These are phyloP conservation scores for Chaetomiaceae sp. DNA, from an alignment of 2,329 filamentous ascomycete species.

Conservation along the genomic window DNA sequence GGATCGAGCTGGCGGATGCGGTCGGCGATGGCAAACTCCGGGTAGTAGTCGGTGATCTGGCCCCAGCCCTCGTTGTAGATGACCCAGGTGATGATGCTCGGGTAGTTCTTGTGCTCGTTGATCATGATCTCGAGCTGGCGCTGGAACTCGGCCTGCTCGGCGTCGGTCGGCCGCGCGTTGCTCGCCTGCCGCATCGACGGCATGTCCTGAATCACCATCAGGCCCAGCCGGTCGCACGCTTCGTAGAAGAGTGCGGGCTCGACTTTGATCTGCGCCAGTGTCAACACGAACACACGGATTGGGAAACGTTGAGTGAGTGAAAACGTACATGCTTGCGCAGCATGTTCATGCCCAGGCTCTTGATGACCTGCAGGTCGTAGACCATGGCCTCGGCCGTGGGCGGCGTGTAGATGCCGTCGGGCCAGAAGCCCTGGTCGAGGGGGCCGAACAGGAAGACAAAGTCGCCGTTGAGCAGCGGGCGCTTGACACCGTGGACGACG, in stretches of 20 bases:
- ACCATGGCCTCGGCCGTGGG: constrained; percentile 62
- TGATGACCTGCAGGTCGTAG: constrained; percentile 58
- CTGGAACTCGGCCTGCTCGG: constrained; percentile 57
- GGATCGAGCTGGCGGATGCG: constrained; percentile 53
- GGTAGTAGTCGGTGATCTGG: constrained; percentile 46
- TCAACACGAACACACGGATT: neutral
- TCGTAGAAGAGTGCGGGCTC: constrained; percentile 62
- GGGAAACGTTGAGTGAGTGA: neutral
- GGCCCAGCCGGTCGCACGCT: constrained; percentile 59
- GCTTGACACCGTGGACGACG: constrained; percentile 49
- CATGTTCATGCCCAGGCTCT: constrained; percentile 63
- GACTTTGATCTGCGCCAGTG: constrained; percentile 51
- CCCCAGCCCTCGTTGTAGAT: constrained; percentile 72
- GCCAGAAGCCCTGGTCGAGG: constrained; percentile 67
- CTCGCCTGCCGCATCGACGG: constrained; percentile 44
- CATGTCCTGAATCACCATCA: constrained; percentile 68
- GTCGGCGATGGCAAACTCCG: constrained; percentile 52
- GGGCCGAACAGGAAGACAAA: constrained; percentile 63
- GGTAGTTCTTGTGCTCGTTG: constrained; percentile 57
- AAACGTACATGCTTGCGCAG: constrained; percentile 59
- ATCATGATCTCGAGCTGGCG: constrained; percentile 57
- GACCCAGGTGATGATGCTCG: constrained; percentile 59
- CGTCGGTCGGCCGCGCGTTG: constrained; percentile 33
- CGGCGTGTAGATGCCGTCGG: constrained; percentile 60
- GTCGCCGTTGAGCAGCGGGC: constrained; percentile 62